Evolutionary conservation across 2,329 filamentous ascomycete species (phyloP), one percentile per base, ranked within the genome.

Genomic region (Zymoseptoria passerinii): DNA sequence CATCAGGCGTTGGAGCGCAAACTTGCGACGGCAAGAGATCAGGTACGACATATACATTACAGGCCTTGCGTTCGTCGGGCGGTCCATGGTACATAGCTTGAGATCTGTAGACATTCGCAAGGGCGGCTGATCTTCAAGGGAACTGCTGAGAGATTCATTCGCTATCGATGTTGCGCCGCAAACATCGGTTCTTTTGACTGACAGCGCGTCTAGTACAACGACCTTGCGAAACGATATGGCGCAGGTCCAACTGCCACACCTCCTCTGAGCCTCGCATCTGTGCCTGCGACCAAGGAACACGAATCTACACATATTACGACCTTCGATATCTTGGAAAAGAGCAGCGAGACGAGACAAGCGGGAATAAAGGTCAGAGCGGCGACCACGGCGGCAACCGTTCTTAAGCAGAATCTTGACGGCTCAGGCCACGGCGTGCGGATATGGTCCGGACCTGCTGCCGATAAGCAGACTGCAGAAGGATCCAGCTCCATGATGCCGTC

Each of bases 91-190:
- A 53, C 48, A 78, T 78, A 79, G 77, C 76, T 79, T 76, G 79
- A 78, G 76, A 79, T 73, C 77, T 79, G 74, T 71, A 80, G 76
- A 71, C 73, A 73, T 65, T 56, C 51, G 72, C 73, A 69, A 72
- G 74, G 62, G 65, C 78, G 77, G 75, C 69, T 74, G 76, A 76
- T 65, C 71, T 73, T 74, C 70, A 76, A 72, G 35, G 10, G 13
- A 16, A 44, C 13, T 44, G 35, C 13, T 44, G 35, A 16, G 13
- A 16, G 13, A 13, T 44, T 44, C n/a, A n/a, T 16, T 44, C n/a
- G 35, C 35, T 44, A 44, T 44, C n/a, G 35, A 13, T n/a, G 13
- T 44, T 44, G 35, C 35, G 35, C 10, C 35, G 35, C 35, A 44
- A 44, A 44, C 35, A 44, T 44, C 35, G n/a, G 35, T 16, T 5